Evolutionary conservation across 352 stramenopile species (phyloP).

Genomic region (Discostella stelligera): DNA sequence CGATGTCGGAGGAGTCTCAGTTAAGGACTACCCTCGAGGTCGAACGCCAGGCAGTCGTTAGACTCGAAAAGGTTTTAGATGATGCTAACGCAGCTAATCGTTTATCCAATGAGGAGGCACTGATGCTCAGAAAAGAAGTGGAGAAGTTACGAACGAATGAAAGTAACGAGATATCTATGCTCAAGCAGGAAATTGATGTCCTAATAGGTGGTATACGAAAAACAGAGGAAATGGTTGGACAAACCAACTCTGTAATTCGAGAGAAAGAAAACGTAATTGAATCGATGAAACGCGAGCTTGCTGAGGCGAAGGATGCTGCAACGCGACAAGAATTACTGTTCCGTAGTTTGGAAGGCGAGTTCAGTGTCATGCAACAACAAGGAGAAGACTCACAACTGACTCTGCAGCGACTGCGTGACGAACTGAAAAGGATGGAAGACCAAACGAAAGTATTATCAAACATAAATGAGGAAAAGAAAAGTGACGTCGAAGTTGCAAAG

Average conservation of each 20-base stretch:
- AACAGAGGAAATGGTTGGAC: constrained; percentile 86
- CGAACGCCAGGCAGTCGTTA: constrained; percentile 87
- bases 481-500: constrained; percentile 95
- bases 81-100: constrained; percentile 73
- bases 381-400: constrained; percentile 84
- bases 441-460: constrained; percentile 72
- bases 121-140: constrained; percentile 78
- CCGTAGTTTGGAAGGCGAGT: constrained; percentile 90
- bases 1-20: constrained; percentile 88
- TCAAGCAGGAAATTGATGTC: constrained; percentile 88
- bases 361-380: constrained; percentile 88
- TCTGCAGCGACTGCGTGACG: constrained; percentile 85
- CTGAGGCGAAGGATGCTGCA: constrained; percentile 82
- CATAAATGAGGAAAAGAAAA: constrained; percentile 87
- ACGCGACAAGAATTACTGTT: constrained; percentile 89
- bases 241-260: constrained; percentile 88
- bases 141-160: constrained; percentile 57
- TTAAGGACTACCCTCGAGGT: constrained; percentile 90
- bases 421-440: constrained; percentile 83
- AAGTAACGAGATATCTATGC: constrained; percentile 82
- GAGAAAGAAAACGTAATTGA: constrained; percentile 90
- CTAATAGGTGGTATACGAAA: constrained; percentile 73
- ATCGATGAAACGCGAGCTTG: constrained; percentile 73
- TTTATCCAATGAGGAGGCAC: constrained; percentile 71
- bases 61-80: constrained; percentile 68